phyloP scores from a whole-genome alignment of 495 filamentous ascomycete species.

The Aspergillus homomorphus region DNA sequence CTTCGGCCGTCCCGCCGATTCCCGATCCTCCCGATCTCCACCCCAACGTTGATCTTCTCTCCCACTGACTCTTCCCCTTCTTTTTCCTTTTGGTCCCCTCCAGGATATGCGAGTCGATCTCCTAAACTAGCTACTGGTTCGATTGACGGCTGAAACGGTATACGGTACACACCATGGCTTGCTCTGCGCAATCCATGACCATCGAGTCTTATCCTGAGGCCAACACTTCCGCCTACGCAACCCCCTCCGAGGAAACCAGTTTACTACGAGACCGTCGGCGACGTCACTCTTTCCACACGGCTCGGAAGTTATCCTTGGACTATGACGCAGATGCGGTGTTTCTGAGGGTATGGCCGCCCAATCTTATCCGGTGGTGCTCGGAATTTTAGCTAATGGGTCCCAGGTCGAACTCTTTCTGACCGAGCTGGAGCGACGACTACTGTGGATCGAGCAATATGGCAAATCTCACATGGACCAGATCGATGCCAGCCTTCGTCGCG shows the following conservation, averaged over 20 bases:
- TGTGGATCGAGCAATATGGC: conserved; percentile 85
- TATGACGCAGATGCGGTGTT: conserved; percentile 67
- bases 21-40: conserved; percentile 11
- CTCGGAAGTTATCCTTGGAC: conserved; percentile 59
- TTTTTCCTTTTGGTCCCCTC: not conserved
- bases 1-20: conserved; percentile 11
- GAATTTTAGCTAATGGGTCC: conserved; percentile 13
- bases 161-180: conserved; percentile 37
- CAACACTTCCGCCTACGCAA: conserved; percentile 29
- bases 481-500: conserved; percentile 75
- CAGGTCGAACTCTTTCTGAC: conserved; percentile 87
- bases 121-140: conserved; percentile 7
- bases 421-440: conserved; percentile 80
- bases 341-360: conserved; percentile 49
- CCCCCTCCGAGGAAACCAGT: conserved; percentile 34
- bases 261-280: conserved; percentile 49
- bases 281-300: conserved; percentile 63
- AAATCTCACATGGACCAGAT: conserved; percentile 76
- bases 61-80: conserved; percentile 12
- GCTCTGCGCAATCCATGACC: conserved; percentile 44
- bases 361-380: conserved; percentile 2
- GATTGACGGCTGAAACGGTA: not conserved
- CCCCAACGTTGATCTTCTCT: conserved; percentile 1
- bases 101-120: conserved; percentile 9
- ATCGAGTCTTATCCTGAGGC: conserved; percentile 42